Evolutionary conservation across 1,284 basidiomycete genomes (phyloP).

Genomic region (Tilletiopsis washingtonensis): DNA sequence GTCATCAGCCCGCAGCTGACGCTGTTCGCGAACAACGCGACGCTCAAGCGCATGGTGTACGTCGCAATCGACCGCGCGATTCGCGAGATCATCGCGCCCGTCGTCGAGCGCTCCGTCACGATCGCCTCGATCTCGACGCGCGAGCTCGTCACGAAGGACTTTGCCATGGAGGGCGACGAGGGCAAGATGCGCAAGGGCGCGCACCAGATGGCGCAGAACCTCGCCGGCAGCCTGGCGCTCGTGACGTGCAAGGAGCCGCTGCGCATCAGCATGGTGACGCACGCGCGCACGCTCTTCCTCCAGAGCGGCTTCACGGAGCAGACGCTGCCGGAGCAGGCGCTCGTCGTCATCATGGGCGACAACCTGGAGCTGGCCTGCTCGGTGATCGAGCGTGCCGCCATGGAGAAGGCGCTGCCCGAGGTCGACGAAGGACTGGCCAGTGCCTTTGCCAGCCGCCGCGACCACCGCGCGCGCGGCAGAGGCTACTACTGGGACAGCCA

Average conservation of each 20-base stretch:
- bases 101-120: conserved; percentile 97
- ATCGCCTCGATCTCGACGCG: conserved; percentile 96
- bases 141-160: conserved; percentile 93
- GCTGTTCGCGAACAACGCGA: conserved; percentile 65
- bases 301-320: conserved; percentile 56
- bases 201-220: conserved; percentile 91
- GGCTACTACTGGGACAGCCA: conserved; percentile 39
- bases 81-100: conserved; percentile 93
- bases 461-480: conserved; percentile 69
- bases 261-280: conserved; percentile 81
- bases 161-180: conserved; percentile 87
- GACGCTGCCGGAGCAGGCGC: conserved; percentile 54
- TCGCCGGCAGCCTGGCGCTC: conserved; percentile 89
- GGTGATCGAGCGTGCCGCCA: conserved; percentile 93
- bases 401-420: conserved; percentile 91
- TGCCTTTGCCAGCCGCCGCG: conserved; percentile 68
- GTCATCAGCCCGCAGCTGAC: conserved; percentile 62
- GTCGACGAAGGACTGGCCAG: conserved; percentile 80
- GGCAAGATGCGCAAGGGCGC: conserved; percentile 83
- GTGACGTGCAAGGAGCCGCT: conserved; percentile 98
- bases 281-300: conserved; percentile 61
- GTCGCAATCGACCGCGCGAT: conserved; percentile 89
- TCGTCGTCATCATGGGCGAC: conserved; percentile 77
- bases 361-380: conserved; percentile 90
- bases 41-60: conserved; percentile 84